Evolutionary conservation across 169 alveolate genomes (phyloP).

Genomic region (Cryptosporidium viatorum): DNA sequence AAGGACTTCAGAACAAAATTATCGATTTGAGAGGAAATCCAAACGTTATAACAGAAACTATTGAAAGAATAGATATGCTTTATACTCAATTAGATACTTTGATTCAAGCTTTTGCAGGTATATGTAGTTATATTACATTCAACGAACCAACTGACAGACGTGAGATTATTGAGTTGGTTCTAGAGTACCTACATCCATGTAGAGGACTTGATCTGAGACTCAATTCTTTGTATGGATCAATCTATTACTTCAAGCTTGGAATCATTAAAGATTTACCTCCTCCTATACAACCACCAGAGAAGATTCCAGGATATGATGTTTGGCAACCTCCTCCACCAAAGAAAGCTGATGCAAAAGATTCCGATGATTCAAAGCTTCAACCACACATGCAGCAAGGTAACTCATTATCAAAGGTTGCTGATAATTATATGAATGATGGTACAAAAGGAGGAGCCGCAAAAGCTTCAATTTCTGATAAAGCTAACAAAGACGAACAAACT

Average conservation of each 20-base stretch:
- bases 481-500: not conserved
- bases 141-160: slow-evolving; percentile 78
- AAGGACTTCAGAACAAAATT: slow-evolving; percentile 82
- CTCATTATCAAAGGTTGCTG: slow-evolving; percentile 62
- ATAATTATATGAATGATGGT: slow-evolving; percentile 16
- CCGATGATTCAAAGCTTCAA: slow-evolving; percentile 8
- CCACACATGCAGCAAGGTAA: slow-evolving; percentile 66
- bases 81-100: slow-evolving; percentile 87
- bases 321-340: slow-evolving; percentile 68
- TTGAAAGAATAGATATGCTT: slow-evolving; percentile 85
- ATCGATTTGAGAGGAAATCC: slow-evolving; percentile 85
- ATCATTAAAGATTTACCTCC: slow-evolving; percentile 65
- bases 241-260: slow-evolving; percentile 79
- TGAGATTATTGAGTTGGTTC: slow-evolving; percentile 80
- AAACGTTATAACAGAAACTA: slow-evolving; percentile 83
- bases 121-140: slow-evolving; percentile 85
- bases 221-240: slow-evolving; percentile 85
- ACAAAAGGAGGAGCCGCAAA: not conserved
- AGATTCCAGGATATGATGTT: slow-evolving; percentile 72
- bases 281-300: slow-evolving; percentile 68
- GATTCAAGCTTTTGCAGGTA: slow-evolving; percentile 89
- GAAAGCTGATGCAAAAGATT: not conserved
- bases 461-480: not conserved
- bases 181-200: slow-evolving; percentile 88
- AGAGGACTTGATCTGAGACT: slow-evolving; percentile 86